Percentiles rank a stretch among this genome's conserved stretches.
These are phyloP conservation scores for Penicillium thymicola DNA, from an alignment of 2,329 filamentous ascomycete genomes.

Conservation along the genomic window DNA sequence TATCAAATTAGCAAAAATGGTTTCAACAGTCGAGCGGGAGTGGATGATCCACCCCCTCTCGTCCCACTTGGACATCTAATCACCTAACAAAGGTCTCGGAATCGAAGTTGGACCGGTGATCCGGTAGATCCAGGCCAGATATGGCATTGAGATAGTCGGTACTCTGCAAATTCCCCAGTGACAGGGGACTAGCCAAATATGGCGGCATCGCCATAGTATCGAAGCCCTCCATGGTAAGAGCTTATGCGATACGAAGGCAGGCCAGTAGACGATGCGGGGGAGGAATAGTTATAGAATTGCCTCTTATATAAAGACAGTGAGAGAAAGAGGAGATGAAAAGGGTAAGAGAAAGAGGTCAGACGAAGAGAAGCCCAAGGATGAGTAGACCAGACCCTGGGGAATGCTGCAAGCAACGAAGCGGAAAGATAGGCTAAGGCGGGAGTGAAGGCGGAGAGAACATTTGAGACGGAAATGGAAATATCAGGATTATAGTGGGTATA, in stretches of 20 bases:
- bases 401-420: slow-evolving; percentile 10
- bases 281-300: not conserved
- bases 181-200: slow-evolving; percentile 58
- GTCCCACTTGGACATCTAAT: slow-evolving; percentile 11
- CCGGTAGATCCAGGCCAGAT: slow-evolving; percentile 53
- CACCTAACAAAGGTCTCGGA: slow-evolving; percentile 61
- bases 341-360: slow-evolving; percentile 1
- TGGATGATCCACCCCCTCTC: slow-evolving; percentile 8
- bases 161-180: slow-evolving; percentile 52
- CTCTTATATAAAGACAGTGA: not conserved
- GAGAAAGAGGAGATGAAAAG: slow-evolving; percentile 3
- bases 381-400: slow-evolving; percentile 9
- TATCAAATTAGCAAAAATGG: not conserved
- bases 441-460: slow-evolving; percentile 9
- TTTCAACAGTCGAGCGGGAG: not conserved
- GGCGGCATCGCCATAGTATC: slow-evolving; percentile 59
- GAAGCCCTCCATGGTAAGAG: slow-evolving; percentile 53
- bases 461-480: slow-evolving; percentile 7
- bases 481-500: not conserved
- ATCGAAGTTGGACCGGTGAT: slow-evolving; percentile 60
- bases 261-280: slow-evolving; percentile 5
- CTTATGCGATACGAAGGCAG: slow-evolving; percentile 6
- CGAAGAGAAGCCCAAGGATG: slow-evolving; percentile 7
- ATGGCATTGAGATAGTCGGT: slow-evolving; percentile 49
- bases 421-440: slow-evolving; percentile 9